Conservation (phyloP, 805 yeast species). For the Ascoidea asiatica region DNA sequence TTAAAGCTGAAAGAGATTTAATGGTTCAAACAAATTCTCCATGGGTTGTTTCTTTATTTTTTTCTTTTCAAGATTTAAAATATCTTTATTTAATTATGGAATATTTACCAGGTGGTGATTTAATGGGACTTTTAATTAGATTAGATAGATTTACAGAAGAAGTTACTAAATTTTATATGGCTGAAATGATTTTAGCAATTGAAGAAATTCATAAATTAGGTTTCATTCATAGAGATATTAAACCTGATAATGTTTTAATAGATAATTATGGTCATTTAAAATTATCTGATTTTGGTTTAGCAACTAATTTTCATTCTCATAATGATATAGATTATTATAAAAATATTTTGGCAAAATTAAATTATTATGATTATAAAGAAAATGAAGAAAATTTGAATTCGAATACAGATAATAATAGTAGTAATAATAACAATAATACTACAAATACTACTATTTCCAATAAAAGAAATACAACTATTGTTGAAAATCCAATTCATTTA, state of each 20-base stretch:
- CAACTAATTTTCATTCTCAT: conserved; percentile 87
- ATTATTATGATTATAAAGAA: neutral
- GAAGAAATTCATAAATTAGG: conserved; percentile 90
- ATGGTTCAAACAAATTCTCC: conserved; percentile 82
- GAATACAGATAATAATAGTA: conserved; percentile 15
- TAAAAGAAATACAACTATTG: conserved; percentile 69
- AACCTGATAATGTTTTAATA: conserved; percentile 89
- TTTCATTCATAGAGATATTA: conserved; percentile 92
- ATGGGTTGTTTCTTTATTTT: conserved; percentile 76
- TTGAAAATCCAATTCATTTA: conserved; percentile 34
- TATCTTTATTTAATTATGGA: conserved; percentile 73
- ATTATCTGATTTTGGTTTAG: conserved; percentile 60
- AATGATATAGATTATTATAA: conserved; percentile 83
- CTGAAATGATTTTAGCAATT: conserved; percentile 90
- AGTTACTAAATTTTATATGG: conserved; percentile 85
- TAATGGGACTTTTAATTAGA: conserved; percentile 88
- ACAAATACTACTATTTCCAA: conserved; percentile 15
- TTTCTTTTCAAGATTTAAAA: conserved; percentile 69
- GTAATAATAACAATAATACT: conserved; percentile 7
- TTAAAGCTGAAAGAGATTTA: conserved; percentile 92
- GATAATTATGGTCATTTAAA: conserved; percentile 66
- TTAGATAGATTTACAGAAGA: conserved; percentile 93
- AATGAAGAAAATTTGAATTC: neutral
- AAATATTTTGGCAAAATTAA: conserved; percentile 53
- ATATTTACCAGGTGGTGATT: conserved; percentile 22